These are phyloP conservation scores for Corinectria fuckeliana DNA, from an alignment of 2,329 filamentous ascomycete genomes.

Conservation along the genomic window DNA sequence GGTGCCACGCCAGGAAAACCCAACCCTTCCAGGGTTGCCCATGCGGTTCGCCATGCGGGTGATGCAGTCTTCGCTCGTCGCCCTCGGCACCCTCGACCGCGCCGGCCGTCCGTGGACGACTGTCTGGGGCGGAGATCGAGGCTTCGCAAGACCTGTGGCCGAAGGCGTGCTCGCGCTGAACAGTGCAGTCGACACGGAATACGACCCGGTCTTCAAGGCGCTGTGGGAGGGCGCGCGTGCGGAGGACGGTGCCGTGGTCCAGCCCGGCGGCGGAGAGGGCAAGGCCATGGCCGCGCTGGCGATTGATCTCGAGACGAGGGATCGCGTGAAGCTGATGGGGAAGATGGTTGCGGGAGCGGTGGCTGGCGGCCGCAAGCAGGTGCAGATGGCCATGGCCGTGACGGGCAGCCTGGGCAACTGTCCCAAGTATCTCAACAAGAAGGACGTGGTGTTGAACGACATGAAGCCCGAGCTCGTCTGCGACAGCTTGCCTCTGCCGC, in stretches of 20 bases:
- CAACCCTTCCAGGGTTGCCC: constrained; percentile 69
- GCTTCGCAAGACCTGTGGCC: constrained; percentile 70
- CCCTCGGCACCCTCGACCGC: constrained; percentile 74
- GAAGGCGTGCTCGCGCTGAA: constrained; percentile 69
- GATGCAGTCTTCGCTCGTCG: constrained; percentile 69
- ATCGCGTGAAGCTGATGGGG: constrained; percentile 77
- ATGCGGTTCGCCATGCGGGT: constrained; percentile 67
- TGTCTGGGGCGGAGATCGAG: constrained; percentile 75
- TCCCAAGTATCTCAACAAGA: constrained; percentile 85
- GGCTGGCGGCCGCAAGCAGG: constrained; percentile 42
- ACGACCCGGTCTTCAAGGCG: constrained; percentile 74
- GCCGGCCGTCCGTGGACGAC: constrained; percentile 76
- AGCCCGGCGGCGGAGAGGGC: constrained; percentile 47
- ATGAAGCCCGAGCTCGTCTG: constrained; percentile 59
- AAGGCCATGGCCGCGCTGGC: constrained; percentile 60
- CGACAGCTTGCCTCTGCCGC: constrained; percentile 52
- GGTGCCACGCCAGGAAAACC: constrained; percentile 66
- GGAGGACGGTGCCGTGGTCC: constrained; percentile 47
- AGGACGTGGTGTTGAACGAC: constrained; percentile 58
- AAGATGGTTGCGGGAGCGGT: constrained; percentile 70
- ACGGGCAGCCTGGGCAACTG: constrained; percentile 81
- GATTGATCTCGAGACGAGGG: constrained; percentile 58
- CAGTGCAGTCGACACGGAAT: constrained; percentile 62
- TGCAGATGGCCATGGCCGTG: constrained; percentile 70
- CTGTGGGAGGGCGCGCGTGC: constrained; percentile 61